Evolutionary conservation across 2,329 filamentous ascomycete species (phyloP), one percentile per base, ranked within the genome.

Genomic region (Parafenestella ontariensis): DNA sequence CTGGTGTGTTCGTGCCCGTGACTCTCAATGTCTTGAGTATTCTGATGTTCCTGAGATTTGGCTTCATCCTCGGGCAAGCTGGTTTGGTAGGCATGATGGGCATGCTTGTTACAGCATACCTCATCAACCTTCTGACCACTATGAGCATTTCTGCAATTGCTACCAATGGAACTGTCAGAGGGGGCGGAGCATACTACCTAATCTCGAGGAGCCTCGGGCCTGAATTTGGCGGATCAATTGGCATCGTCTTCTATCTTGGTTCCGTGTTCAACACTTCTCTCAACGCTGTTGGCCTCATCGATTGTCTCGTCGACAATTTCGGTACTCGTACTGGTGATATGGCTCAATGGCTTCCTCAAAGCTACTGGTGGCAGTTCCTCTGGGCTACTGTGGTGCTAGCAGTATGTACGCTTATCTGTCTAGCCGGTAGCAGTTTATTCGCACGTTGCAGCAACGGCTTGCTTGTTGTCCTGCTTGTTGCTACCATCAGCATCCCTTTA

Each of bases 31-130:
- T 96, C 37, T 79, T 96, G 62, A 94, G 90, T 66, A 96, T 96
- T 75, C 83, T 96, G 58, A 96, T 96, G 91, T 96, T 96, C 77
- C 81, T 96, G 66, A 86, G 92, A 20, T 96, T 96, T 73, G 91
- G 92, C 20, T 87, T 92, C 65, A 90, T 96, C 52, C 81, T 96
- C 20, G 92, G 91, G 8, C 89, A 94, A 70, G 84, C 89, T 58
- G 92, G 92, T 20, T 80, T 96, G 40, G 61, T 94, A 39, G 92
- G 91, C 45, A 95, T 92, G 75, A 79, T 96, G 71, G 89, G 50
- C 13, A 84, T 95, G 74, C 84, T 96, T 55, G 69, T 89, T 55
- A 82, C 85, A 37, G 89, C 90, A n/a, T 96, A 96, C 71, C 77
- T 86, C 15, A 89, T 96, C 63, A 89, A 95, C 70, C 81, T 95